Evolutionary conservation across 768 basidiomycete species (phyloP).

Genomic region (Lentinula lateritia): DNA sequence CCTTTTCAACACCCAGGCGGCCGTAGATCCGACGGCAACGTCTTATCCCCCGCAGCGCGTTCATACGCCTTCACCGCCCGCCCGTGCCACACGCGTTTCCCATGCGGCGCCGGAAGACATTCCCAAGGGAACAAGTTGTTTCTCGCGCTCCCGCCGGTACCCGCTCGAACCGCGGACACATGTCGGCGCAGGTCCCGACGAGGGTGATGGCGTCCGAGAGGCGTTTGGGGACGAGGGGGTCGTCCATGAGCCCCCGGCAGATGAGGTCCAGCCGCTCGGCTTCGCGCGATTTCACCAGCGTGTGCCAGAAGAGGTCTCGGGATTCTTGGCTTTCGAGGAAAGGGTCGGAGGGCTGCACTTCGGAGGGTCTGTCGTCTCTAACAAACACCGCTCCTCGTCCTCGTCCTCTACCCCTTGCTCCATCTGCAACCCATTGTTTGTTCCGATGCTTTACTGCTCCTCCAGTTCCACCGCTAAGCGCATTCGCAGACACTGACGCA

Average conservation of each 20-base stretch:
- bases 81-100: constrained; percentile 78
- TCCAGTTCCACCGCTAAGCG: too few species aligned
- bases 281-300: constrained; percentile 75
- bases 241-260: constrained; percentile 81
- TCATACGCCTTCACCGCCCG: constrained; percentile 95
- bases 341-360: constrained; percentile 31
- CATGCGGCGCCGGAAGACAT: too few species aligned
- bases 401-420: too few species aligned
- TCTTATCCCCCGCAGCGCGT: constrained; percentile 90
- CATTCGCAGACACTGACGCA: too few species aligned
- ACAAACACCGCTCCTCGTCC: too few species aligned
- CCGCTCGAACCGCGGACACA: constrained; percentile 93
- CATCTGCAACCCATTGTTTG: too few species aligned
- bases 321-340: constrained; percentile 57
- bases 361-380: too few species aligned
- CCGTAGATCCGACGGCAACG: constrained; percentile 85
- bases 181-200: constrained; percentile 85
- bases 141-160: constrained; percentile 87
- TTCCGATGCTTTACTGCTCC: too few species aligned
- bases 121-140: constrained; percentile 83
- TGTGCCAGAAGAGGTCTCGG: constrained; percentile 60
- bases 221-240: constrained; percentile 71
- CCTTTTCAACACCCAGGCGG: constrained; percentile 81
- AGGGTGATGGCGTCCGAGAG: constrained; percentile 91
- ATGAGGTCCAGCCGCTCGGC: constrained; percentile 69